Evolutionary conservation across 1,284 basidiomycete species (phyloP).

Genomic region (Ustanciosporium gigantosporum): DNA sequence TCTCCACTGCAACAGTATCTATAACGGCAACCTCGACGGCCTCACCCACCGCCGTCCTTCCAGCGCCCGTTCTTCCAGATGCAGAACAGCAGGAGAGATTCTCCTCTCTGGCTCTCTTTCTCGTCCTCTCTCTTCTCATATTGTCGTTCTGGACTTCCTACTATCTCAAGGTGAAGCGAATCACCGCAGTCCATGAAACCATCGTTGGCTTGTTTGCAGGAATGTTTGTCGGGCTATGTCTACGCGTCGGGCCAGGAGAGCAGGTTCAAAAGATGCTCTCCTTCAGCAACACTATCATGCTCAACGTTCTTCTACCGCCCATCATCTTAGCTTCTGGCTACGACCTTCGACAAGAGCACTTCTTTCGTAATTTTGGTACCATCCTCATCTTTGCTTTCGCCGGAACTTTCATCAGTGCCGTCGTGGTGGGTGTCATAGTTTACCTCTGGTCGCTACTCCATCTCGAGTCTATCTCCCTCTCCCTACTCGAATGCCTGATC

Average conservation of each 20-base stretch:
- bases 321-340: constrained; percentile 99
- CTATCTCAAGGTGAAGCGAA: constrained; percentile 94
- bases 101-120: constrained; percentile 58
- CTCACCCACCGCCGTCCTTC: background rate
- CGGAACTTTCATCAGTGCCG: constrained; percentile 93
- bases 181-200: constrained; percentile 94
- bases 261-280: constrained; percentile 97
- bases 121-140: constrained; percentile 91
- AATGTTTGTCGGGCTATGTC: constrained; percentile 90
- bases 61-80: constrained; percentile 19
- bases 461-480: constrained; percentile 62
- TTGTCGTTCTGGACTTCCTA: constrained; percentile 94
- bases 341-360: constrained; percentile 95
- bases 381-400: constrained; percentile 95
- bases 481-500: constrained; percentile 77
- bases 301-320: constrained; percentile 93
- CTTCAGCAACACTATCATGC: constrained; percentile 96
- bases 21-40: background rate
- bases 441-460: constrained; percentile 91
- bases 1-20: background rate
- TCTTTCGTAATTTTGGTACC: constrained; percentile 71
- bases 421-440: constrained; percentile 91
- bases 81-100: constrained; percentile 57
- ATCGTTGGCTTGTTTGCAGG: constrained; percentile 90
- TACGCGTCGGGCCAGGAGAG: constrained; percentile 85